Conservation (phyloP, 768 basidiomycete species). For the Imleria badia region DNA sequence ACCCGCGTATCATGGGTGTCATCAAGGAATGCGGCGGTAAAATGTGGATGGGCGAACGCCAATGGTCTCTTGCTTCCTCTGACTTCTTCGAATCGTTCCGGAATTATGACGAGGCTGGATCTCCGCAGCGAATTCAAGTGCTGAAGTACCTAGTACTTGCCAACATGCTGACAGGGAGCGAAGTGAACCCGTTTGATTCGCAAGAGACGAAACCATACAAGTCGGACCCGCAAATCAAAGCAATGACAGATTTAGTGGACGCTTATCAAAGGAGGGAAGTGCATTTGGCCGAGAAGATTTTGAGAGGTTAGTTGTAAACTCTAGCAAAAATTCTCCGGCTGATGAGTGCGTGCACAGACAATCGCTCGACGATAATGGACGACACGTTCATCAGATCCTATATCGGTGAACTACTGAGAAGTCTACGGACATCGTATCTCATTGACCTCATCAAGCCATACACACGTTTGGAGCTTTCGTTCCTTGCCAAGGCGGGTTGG, state of each 20-base stretch:
- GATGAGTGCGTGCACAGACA: slow-evolving; percentile 52
- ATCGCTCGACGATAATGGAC: slow-evolving; percentile 93
- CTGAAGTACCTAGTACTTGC: slow-evolving; percentile 97
- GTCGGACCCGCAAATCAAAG: slow-evolving; percentile 92
- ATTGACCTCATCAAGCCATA: slow-evolving; percentile 99
- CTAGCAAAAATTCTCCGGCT: not conserved
- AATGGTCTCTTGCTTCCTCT: slow-evolving; percentile 95
- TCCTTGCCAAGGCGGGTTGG: slow-evolving; percentile 78
- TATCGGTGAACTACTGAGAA: slow-evolving; percentile 93
- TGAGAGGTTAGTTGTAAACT: slow-evolving; percentile 62
- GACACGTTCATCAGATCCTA: slow-evolving; percentile 93
- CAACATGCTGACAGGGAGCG: slow-evolving; percentile 97
- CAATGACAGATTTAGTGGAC: slow-evolving; percentile 96
- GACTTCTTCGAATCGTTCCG: slow-evolving; percentile 99
- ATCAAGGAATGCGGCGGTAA: slow-evolving; percentile 99
- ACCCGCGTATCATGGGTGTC: slow-evolving; percentile 97
- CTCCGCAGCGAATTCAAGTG: slow-evolving; percentile 94
- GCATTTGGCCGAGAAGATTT: slow-evolving; percentile 94
- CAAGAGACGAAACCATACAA: slow-evolving; percentile 99
- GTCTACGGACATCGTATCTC: slow-evolving; percentile 92
- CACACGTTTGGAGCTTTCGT: slow-evolving; percentile 87
- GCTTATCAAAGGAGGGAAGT: slow-evolving; percentile 97
- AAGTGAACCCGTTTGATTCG: slow-evolving; percentile 98
- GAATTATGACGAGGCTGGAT: slow-evolving; percentile 98
- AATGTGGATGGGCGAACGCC: slow-evolving; percentile 99